These are phyloP conservation scores for Hyphopichia khmerensis DNA, from an alignment of 1,139 yeast genomes.

Conservation along the genomic window DNA sequence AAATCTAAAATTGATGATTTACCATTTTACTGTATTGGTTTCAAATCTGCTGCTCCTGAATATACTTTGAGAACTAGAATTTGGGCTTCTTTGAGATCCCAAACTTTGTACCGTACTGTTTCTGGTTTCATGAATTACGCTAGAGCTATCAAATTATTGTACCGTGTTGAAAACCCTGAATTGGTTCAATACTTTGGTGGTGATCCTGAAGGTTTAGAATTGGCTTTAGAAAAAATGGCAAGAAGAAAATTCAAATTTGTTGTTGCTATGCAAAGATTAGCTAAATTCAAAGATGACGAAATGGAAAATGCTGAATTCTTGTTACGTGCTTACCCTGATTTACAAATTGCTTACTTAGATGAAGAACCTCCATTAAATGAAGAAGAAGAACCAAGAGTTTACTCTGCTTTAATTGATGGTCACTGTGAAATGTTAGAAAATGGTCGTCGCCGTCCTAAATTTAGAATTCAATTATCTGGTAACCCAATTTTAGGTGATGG, in stretches of 20 bases:
- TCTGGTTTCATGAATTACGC: slow-evolving; percentile 99
- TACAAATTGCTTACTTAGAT: slow-evolving; percentile 96
- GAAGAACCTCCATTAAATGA: slow-evolving; percentile 88
- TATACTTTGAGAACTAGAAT: slow-evolving; percentile 97
- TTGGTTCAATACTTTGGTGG: slow-evolving; percentile 98
- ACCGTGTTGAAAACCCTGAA: slow-evolving; percentile 99
- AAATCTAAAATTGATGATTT: slow-evolving; percentile 93
- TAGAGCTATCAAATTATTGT: slow-evolving; percentile 92
- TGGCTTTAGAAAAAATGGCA: slow-evolving; percentile 98
- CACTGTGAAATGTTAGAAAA: slow-evolving; percentile 97
- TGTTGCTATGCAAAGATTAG: slow-evolving; percentile 97
- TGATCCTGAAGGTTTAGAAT: slow-evolving; percentile 91
- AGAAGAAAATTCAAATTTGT: slow-evolving; percentile 97
- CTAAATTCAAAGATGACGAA: slow-evolving; percentile 96
- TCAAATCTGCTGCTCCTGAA: slow-evolving; percentile 99
- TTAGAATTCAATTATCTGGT: slow-evolving; percentile 96
- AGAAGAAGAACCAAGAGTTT: slow-evolving; percentile 97
- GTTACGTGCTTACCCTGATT: slow-evolving; percentile 97
- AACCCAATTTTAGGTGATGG: slow-evolving; percentile 99
- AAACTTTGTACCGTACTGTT: slow-evolving; percentile 96
- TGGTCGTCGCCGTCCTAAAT: slow-evolving; percentile 98
- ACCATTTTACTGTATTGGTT: slow-evolving; percentile 98
- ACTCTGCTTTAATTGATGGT: slow-evolving; percentile 95
- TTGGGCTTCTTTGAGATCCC: slow-evolving; percentile 99
- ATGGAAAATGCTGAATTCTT: slow-evolving; percentile 97